Percentiles rank a stretch among this genome's conserved stretches.
Conservation (phyloP, 768 basidiomycete species). For the Termitomyces sp. region DNA sequence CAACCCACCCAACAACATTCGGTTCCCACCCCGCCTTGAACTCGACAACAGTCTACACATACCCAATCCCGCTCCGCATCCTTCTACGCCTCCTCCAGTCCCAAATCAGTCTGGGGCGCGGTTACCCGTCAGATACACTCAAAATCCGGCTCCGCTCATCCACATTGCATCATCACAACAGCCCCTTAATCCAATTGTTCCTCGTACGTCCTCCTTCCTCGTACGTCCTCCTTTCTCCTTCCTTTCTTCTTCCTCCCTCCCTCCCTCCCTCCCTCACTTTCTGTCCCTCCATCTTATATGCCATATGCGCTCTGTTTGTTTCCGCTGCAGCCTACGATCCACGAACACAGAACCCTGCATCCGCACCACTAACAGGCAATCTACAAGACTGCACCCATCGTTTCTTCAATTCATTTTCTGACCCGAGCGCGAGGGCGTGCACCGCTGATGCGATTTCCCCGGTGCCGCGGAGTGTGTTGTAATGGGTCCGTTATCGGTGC, state of each 20-base stretch:
- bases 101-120: conserved; percentile 36
- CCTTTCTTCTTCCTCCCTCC: conserved; percentile 71
- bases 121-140: conserved; percentile 34
- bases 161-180: conserved; percentile 36
- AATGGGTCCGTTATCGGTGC: too few species aligned
- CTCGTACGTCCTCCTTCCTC: too few species aligned
- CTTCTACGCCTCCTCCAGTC: conserved; percentile 34
- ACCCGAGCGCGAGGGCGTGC: conserved; percentile 21
- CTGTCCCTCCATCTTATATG: too few species aligned
- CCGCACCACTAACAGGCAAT: conserved; percentile 26
- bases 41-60: too few species aligned
- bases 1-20: conserved; percentile 20
- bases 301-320: too few species aligned
- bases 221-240: too few species aligned
- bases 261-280: conserved; percentile 38
- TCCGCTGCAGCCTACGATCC: too few species aligned
- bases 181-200: conserved; percentile 50
- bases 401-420: conserved; percentile 45
- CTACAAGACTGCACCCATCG: conserved; percentile 50
- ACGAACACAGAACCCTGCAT: conserved; percentile 10
- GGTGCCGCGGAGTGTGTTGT: conserved; percentile 19
- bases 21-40: too few species aligned
- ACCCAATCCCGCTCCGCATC: conserved; percentile 27
- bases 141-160: conserved; percentile 12
- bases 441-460: conserved; percentile 22